Evolutionary conservation across 495 filamentous ascomycete genomes (phyloP).

Genomic region (Letharia lupina): DNA sequence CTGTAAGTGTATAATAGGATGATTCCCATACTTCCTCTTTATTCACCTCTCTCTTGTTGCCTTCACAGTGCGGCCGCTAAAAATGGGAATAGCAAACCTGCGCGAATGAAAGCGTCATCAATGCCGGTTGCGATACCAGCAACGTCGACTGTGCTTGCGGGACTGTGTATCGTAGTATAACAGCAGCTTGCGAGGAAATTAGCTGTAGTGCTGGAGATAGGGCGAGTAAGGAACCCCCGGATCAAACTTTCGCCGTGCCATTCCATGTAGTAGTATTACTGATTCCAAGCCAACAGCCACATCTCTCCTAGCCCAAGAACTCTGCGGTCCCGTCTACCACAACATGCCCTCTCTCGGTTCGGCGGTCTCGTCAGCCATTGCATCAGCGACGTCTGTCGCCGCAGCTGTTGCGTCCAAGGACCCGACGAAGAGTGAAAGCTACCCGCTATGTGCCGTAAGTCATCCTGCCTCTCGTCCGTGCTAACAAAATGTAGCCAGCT

Average conservation of each 20-base stretch:
- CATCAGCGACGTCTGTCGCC: neutral
- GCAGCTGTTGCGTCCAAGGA: neutral
- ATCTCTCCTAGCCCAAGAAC: neutral
- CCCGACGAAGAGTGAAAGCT: neutral
- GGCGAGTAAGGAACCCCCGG: neutral
- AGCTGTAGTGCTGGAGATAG: neutral
- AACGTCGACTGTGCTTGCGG: conserved; percentile 7
- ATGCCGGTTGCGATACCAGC: neutral
- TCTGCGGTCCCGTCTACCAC: conserved; percentile 9
- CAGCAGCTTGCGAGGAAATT: conserved; percentile 6
- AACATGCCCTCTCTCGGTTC: neutral
- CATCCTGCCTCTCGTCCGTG: neutral
- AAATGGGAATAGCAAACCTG: neutral
- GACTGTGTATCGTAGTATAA: neutral
- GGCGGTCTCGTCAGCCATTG: neutral
- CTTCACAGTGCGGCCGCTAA: neutral
- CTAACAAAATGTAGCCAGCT: neutral
- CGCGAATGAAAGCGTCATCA: neutral
- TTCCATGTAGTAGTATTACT: neutral
- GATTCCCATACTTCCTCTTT: neutral
- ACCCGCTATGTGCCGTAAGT: neutral
- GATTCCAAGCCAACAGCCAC: conserved; percentile 2
- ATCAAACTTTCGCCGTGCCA: neutral
- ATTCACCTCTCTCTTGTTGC: neutral
- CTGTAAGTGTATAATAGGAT: neutral